Evolutionary conservation across 495 filamentous ascomycete genomes (phyloP).

Genomic region (Parathielavia appendiculata): DNA sequence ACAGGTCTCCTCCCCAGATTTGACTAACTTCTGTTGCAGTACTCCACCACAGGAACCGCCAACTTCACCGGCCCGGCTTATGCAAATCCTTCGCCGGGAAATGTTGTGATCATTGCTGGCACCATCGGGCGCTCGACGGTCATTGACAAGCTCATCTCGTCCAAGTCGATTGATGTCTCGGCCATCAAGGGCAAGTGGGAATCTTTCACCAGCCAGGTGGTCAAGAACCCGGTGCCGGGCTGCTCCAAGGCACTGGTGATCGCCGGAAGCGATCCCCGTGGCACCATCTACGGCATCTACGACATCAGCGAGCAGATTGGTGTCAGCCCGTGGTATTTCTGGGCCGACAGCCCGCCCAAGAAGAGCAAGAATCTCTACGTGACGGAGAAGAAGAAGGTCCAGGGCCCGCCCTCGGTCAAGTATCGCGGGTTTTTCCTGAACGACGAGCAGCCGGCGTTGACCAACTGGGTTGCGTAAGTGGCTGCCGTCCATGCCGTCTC

Average conservation of each 20-base stretch:
- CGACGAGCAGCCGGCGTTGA: conserved; percentile 67
- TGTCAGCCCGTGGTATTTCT: conserved; percentile 74
- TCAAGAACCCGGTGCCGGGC: conserved; percentile 54
- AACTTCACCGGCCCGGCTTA: conserved; percentile 45
- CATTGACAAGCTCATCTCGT: conserved; percentile 52
- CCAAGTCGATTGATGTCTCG: conserved; percentile 51
- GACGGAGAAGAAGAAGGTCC: conserved; percentile 46
- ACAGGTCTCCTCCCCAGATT: background rate
- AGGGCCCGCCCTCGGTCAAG: conserved; percentile 61
- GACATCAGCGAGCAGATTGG: conserved; percentile 72
- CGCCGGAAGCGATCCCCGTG: conserved; percentile 62
- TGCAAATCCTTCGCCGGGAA: conserved; percentile 39
- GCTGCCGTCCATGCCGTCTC: background rate
- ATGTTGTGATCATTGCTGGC: conserved; percentile 62
- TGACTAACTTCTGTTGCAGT: conserved; percentile 29
- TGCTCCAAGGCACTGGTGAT: conserved; percentile 60
- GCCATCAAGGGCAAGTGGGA: conserved; percentile 63
- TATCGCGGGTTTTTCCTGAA: conserved; percentile 78
- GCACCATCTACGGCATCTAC: conserved; percentile 69
- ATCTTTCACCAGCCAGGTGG: conserved; percentile 56
- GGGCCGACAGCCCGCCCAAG: conserved; percentile 60
- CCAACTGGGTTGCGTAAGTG: conserved; percentile 57
- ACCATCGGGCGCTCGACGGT: conserved; percentile 60
- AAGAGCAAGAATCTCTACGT: conserved; percentile 53
- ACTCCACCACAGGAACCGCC: conserved; percentile 37